Base-by-base conservation (phyloP, 306 rosid species). In the Potentilla sterilis region DNA sequence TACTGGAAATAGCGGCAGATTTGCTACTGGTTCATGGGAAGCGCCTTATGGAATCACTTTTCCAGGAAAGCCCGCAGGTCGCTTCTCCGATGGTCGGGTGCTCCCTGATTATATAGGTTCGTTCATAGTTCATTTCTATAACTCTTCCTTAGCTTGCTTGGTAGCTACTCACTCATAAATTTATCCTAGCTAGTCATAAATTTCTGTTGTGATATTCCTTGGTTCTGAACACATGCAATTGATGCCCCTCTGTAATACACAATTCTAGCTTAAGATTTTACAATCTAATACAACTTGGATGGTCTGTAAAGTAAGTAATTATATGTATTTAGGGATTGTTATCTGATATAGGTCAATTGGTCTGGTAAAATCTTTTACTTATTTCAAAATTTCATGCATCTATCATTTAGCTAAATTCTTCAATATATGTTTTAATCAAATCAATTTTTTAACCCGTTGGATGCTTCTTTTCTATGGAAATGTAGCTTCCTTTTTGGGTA, bases 31-130 rank as follows among this genome's bases (percentile, higher is more conserved):
- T 38, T 77, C 89, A 0, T 85, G 77, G 72, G 85, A 79, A 55
- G 16, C 37, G 9, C 93, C 96, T 0, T 70, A 34, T 59, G 93
- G 96, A 34, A 49, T 80, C 67, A 83, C 88, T 35, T 90, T 59
- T 80, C 91, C 93, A 2, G 83, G 88, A 0, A 77, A 67, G 28
- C 93, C 96, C 1, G 73, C 79, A 0, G 96, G 93, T 18, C 86
- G 96, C 24, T 90, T 90, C 51, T 76, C 69, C 15, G 84, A 88
- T 19, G 96, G 93, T 24, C 82, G 79, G 9, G 77, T 85, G 18
- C 85, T 90, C 59, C 75, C 96, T 2, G 96, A 90, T 77, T 85
- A 73, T 64, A 0, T 90, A 52, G 91, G 96, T 90, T 78, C 35
- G 2, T 51, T 18, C 15, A 42, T 66, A 11, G 10, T 11, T 37